phyloP scores from a whole-genome alignment of 2,329 filamentous ascomycete genomes.

The Exophiala bonariae region DNA sequence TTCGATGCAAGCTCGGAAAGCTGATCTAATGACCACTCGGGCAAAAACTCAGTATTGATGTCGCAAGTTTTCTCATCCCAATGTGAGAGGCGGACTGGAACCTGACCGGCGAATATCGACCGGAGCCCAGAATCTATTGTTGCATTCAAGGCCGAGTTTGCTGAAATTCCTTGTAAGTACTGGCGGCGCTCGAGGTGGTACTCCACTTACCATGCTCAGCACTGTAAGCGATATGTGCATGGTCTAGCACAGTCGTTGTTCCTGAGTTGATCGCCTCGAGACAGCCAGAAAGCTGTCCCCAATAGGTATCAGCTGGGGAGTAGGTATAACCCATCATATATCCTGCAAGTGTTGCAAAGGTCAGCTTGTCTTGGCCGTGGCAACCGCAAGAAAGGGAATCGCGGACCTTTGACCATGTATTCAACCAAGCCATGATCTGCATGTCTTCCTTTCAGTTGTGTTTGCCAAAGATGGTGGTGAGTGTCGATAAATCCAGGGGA shows the following conservation, averaged over 20 bases:
- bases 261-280: constrained; percentile 22
- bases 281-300: constrained; percentile 32
- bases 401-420: constrained; percentile 40
- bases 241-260: constrained; percentile 33
- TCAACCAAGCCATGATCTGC: constrained; percentile 40
- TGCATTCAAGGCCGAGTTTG: constrained; percentile 29
- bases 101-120: constrained; percentile 31
- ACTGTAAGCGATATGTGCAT: constrained; percentile 32
- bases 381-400: background rate
- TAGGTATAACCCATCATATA: constrained; percentile 40
- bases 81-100: constrained; percentile 23
- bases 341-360: constrained; percentile 28
- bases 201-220: constrained; percentile 31
- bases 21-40: constrained; percentile 29
- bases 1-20: constrained; percentile 22
- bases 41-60: constrained; percentile 21
- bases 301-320: constrained; percentile 43
- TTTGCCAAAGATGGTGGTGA: constrained; percentile 47
- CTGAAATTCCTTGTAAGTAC: constrained; percentile 31
- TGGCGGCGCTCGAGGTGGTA: constrained; percentile 28
- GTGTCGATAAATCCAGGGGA: constrained; percentile 35
- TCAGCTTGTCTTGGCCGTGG: background rate
- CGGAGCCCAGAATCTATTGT: constrained; percentile 33
- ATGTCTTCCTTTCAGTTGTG: constrained; percentile 40
- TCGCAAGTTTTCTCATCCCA: constrained; percentile 28